A percentile compares a stretch with the other conserved stretches of the same genome.
These are phyloP conservation scores for Suzukiozyma palmioleophila DNA, from an alignment of 1,139 yeast genomes.

Conservation along the genomic window DNA sequence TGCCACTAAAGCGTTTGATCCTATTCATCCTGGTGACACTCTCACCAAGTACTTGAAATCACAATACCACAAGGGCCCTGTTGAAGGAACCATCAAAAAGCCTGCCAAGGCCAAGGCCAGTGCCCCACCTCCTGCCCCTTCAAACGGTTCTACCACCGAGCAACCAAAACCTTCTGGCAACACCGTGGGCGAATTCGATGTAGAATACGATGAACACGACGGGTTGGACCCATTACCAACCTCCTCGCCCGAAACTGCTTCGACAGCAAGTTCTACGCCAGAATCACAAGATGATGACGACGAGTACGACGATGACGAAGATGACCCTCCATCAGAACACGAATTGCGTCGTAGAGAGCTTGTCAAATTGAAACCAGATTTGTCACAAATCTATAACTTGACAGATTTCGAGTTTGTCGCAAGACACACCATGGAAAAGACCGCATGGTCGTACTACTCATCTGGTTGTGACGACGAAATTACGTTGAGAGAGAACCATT, in stretches of 20 bases:
- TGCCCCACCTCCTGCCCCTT: constrained; percentile 1
- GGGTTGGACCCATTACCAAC: constrained; percentile 23
- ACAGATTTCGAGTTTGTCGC: constrained; percentile 86
- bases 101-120: constrained; percentile 5
- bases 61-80: constrained; percentile 31
- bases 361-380: constrained; percentile 50
- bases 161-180: constrained; percentile 2
- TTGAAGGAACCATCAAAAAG: constrained; percentile 17
- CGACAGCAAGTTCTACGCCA: constrained; percentile 2
- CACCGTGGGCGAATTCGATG: constrained; percentile 42
- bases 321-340: constrained; percentile 29
- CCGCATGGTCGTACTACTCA: constrained; percentile 90
- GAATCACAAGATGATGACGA: constrained; percentile 17
- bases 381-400: constrained; percentile 62
- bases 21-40: constrained; percentile 82
- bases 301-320: constrained; percentile 26
- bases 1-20: constrained; percentile 61
- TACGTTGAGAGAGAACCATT: constrained; percentile 81
- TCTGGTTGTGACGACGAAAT: constrained; percentile 93
- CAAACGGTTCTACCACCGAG: constrained; percentile 4
- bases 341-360: constrained; percentile 25
- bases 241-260: constrained; percentile 1
- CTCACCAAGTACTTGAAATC: constrained; percentile 42
- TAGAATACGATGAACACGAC: constrained; percentile 45
- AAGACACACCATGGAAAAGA: constrained; percentile 58